A percentile compares a stretch with the other conserved stretches of the same genome.
Evolutionary conservation across 2,329 filamentous ascomycete species (phyloP).

Genomic region (Ophiosphaerella herpotricha): DNA sequence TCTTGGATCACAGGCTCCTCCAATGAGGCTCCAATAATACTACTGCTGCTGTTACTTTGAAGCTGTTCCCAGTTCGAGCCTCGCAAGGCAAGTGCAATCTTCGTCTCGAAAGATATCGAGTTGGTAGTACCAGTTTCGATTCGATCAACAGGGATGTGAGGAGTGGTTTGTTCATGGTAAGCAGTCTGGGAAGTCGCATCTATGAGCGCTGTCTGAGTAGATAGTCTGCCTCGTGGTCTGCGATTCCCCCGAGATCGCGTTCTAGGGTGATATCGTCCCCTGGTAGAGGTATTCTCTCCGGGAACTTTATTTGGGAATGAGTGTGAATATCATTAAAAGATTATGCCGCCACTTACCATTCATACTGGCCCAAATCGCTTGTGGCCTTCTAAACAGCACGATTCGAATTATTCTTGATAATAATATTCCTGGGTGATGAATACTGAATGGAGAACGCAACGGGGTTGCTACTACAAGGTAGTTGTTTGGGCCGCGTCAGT

Average conservation of each 20-base stretch:
- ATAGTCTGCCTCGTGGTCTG: neutral
- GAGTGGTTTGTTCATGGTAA: neutral
- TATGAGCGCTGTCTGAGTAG: neutral
- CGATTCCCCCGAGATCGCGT: neutral
- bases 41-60: conserved; percentile 1
- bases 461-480: too few species aligned
- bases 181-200: neutral
- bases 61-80: conserved; percentile 19
- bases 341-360: too few species aligned
- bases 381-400: too few species aligned
- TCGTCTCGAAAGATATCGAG: conserved; percentile 16
- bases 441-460: too few species aligned
- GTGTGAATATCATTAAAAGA: neutral
- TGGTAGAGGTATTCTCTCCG: neutral
- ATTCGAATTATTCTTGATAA: too few species aligned
- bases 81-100: conserved; percentile 15
- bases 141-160: too few species aligned
- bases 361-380: too few species aligned
- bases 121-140: neutral
- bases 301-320: neutral
- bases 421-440: too few species aligned
- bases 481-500: too few species aligned
- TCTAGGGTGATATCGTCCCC: neutral
- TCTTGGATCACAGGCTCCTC: neutral
- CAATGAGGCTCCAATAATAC: neutral